Evolutionary conservation across 164 flowering plant species (phyloP), one percentile per base, ranked within the genome.

Genomic region (Brasenia schreberi): DNA sequence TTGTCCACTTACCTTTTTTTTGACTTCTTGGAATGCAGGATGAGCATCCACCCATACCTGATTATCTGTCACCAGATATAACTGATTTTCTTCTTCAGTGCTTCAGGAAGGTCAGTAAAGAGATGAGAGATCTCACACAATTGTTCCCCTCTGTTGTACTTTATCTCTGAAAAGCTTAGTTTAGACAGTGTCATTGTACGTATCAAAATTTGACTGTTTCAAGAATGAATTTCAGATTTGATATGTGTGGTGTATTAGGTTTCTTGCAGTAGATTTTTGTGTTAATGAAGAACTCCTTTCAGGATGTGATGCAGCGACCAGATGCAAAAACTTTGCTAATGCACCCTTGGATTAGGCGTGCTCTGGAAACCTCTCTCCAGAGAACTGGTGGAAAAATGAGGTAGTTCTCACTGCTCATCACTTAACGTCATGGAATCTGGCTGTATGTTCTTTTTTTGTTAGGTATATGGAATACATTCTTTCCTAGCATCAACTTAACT

Each of bases 251-350:
- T 33, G 39, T 49, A 49, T 49, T 6, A 49, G 56, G 9, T 49
- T 49, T 49, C 16, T 49, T 49, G 16, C 16, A 9, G 16, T 9
- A 49, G 3, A 49, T 14, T 18, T 18, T 11, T 23, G 10, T 61
- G 63, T 61, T 11, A 23, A 42, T 73, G 66, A 43, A 58, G 72
- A 64, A 19, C 61, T 59, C 72, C 17, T 70, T 77, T 69, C 83
- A 95, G 99, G 98, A 95, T 88, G 89, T 97, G 72, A 83, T 95
- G 73, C 95, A 86, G 75, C 86, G 99, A 80, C 97, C 98, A 61
- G 99, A 90, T 84, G 99, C 99, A 43, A 95, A 92, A 74, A 87
- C 92, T 43, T 68, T 95, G 75, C 97, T 95, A 67, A 83, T 92
- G 66, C 98, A 95, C 70, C 88, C 97, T 60, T 95, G 99, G 99